Base-by-base conservation (phyloP, 345 rosid genomes). In the Xanthoceras sorbifolium region DNA sequence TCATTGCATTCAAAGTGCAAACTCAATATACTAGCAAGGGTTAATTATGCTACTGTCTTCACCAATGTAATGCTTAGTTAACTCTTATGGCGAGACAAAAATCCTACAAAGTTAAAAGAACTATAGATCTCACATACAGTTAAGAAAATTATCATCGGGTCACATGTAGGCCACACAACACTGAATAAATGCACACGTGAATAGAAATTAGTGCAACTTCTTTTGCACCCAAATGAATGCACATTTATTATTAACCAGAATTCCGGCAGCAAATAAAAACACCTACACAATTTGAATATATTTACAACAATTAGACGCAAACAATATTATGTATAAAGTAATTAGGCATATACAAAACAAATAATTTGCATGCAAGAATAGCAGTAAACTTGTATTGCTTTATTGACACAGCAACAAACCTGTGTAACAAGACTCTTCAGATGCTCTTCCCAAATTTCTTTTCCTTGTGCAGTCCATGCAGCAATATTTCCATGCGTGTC, bases 401-500 rank as follows among this genome's bases (percentile, higher is more conserved):
- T 31, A 83, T 5, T 38, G 50, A 69, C 32, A 17, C 26, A 28
- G 48, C 69, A 79, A 76, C 81, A 79, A 64, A 92, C 99, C 97
- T 94, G 98, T 73, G 98, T 91, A 85, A 94, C 77, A 73, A 91
- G 96, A 85, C 99, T 97, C 90, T 92, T 94, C 48, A 97, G 85
- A 85, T 94, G 94, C 29, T 69, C 73, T 84, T 88, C 96, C 99
- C 99, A 97, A 73, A 97, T 94, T 80, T 82, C 93, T 64, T 80
- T 85, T 80, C 99, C 99, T 84, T 92, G 89, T 9, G 98, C 87
- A 80, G 96, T 94, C 98, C 98, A 97, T 36, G 99, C 99, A 77
- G 92, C 99, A 84, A 97, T 86, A 87, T 94, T 97, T 83, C 98
- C 99, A 83, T 97, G 98, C 11, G 88, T 85, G 86, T 97, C 99